These are phyloP conservation scores for Jimgerdemannia lactiflua DNA, from an alignment of 192 early-diverging fungal species.

Conservation along the genomic window DNA sequence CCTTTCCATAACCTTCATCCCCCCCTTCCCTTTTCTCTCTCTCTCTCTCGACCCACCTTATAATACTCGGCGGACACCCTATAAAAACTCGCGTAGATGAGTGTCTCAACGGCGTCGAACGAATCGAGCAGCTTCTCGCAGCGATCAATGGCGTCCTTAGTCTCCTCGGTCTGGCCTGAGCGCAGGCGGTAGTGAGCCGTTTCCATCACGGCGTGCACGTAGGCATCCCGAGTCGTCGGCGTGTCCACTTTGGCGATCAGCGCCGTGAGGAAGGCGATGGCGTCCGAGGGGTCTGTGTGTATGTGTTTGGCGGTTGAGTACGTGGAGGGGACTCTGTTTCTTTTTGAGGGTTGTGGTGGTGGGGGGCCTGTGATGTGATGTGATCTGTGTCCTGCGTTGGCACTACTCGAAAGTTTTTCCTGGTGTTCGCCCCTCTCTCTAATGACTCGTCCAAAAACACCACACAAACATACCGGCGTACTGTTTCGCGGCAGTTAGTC, in stretches of 20 bases:
- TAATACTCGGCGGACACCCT: constrained; percentile 95
- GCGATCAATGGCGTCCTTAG: constrained; percentile 79
- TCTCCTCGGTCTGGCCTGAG: constrained; percentile 77
- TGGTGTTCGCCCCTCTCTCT: too few species aligned
- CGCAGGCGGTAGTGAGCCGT: constrained; percentile 81
- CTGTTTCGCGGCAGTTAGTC: constrained; percentile 70
- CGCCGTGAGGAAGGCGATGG: constrained; percentile 71
- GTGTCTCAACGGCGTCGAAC: constrained; percentile 74
- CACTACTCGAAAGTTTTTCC: too few species aligned
- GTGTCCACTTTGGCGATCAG: constrained; percentile 72
- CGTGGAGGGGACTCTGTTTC: not conserved
- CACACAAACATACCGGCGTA: constrained; percentile 51
- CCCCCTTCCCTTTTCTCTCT: not conserved
- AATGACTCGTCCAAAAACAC: too few species aligned
- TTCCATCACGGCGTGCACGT: constrained; percentile 83
- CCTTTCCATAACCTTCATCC: not conserved
- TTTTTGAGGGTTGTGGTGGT: not conserved
- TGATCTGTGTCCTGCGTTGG: too few species aligned
- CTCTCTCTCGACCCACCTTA: constrained; percentile 59
- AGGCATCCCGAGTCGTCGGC: constrained; percentile 75
- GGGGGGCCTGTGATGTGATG: too few species aligned
- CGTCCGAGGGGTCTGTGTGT: constrained; percentile 54
- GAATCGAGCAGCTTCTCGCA: constrained; percentile 80
- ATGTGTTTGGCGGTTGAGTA: not conserved
- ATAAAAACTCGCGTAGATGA: constrained; percentile 94